Evolutionary conservation across 495 filamentous ascomycete genomes (phyloP).

Genomic region (Penicillium dipodomyicola): DNA sequence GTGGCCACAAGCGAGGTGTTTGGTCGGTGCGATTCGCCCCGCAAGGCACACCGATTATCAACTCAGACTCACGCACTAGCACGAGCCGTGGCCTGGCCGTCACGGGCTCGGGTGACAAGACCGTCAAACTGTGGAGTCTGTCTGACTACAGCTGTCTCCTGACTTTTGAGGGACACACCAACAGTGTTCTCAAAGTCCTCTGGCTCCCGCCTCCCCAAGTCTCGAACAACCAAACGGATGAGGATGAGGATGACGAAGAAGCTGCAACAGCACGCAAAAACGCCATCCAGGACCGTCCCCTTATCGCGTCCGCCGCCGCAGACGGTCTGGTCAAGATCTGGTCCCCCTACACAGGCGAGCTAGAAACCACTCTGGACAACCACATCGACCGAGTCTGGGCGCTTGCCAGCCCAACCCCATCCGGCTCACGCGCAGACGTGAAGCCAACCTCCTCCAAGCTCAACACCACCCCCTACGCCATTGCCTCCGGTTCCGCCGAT

Average conservation of each 20-base stretch:
- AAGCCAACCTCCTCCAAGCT: conserved; percentile 33
- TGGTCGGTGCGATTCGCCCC: conserved; percentile 93
- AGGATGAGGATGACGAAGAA: conserved; percentile 40
- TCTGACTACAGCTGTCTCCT: conserved; percentile 88
- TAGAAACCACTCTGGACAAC: conserved; percentile 86
- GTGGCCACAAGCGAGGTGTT: conserved; percentile 89
- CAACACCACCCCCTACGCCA: conserved; percentile 50
- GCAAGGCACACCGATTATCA: conserved; percentile 68
- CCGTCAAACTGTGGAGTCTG: conserved; percentile 92
- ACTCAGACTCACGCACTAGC: conserved; percentile 59
- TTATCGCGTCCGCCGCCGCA: conserved; percentile 83
- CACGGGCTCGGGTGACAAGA: conserved; percentile 92
- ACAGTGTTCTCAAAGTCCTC: conserved; percentile 88
- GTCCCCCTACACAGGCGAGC: conserved; percentile 78
- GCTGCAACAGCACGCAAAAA: conserved; percentile 22
- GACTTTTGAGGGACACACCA: conserved; percentile 94
- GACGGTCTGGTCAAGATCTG: conserved; percentile 98
- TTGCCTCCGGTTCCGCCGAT: conserved; percentile 88
- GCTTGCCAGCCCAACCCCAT: conserved; percentile 64
- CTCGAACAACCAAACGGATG: conserved; percentile 28
- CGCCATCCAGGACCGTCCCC: conserved; percentile 40
- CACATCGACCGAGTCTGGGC: conserved; percentile 94
- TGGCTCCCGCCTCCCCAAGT: conserved; percentile 71
- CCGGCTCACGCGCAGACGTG: conserved; percentile 39
- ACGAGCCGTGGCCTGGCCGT: conserved; percentile 69